Evolutionary conservation across 2,329 filamentous ascomycete species (phyloP).

Genomic region (Penicillium corylophilum): DNA sequence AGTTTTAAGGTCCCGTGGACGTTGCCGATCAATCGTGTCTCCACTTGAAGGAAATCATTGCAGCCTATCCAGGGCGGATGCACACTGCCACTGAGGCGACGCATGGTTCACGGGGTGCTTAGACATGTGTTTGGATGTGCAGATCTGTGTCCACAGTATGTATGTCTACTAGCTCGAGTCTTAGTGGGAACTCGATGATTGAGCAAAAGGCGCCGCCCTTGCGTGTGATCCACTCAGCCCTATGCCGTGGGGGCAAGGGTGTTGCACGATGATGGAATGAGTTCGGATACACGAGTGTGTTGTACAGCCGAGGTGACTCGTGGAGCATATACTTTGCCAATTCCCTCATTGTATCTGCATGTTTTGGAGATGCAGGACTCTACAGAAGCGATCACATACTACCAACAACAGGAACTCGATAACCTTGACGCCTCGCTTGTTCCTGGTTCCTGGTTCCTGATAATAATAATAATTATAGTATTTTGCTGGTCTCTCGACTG

Average conservation of each 20-base stretch:
- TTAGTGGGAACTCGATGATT: background rate
- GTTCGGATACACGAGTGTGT: background rate
- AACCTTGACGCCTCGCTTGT: background rate
- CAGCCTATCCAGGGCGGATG: conserved; percentile 5
- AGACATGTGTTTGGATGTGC: background rate
- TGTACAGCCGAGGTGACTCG: background rate
- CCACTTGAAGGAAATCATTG: conserved; percentile 8
- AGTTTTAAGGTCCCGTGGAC: background rate
- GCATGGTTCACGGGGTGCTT: background rate
- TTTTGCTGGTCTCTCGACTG: background rate
- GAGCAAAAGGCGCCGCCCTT: conserved; percentile 8
- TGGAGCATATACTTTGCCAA: background rate
- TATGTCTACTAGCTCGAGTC: background rate
- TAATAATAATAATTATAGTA: background rate
- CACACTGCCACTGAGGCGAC: background rate
- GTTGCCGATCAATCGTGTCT: conserved; percentile 3
- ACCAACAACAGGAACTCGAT: background rate
- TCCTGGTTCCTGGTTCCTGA: background rate
- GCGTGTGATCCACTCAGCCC: conserved; percentile 17
- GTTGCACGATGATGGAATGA: background rate
- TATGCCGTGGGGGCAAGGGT: conserved; percentile 19
- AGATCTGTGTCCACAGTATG: background rate
- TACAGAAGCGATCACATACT: background rate
- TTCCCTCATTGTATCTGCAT: background rate
- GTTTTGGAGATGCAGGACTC: background rate